Base-by-base conservation (phyloP, 2,329 filamentous ascomycete species). In the Pseudonectria buxi region DNA sequence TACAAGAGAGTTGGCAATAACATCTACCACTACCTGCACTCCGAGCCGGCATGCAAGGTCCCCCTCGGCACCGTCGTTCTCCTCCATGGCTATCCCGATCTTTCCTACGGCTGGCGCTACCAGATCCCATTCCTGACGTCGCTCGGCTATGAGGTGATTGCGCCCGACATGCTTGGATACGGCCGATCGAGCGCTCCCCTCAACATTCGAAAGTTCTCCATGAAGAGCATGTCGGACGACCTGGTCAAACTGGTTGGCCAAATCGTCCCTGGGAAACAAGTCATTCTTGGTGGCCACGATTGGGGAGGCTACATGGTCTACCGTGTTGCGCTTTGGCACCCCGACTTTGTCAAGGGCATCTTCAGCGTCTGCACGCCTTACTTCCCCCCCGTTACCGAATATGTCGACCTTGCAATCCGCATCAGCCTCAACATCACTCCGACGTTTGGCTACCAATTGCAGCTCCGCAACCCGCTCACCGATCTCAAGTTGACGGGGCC, bases 281-380 rank as follows among this genome's bases (percentile, higher is more conserved):
- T 90, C 50, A 79, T 92, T 32, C 68, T 94, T 6, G 84, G 85
- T 28, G 86, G 85, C 7, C 86, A 94, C 62, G 86, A 92, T 61
- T 90, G 86, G 83, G 86, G 86, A 55, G 85, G 81, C 46, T 68
- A 70, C 3, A 67, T 86, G 7, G 78, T 81, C 32, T 88, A 83
- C 65, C 76, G 84, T 33, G 65, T 83, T 32, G 77, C 80, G 5
- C 71, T 81, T 36, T 83, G 76, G 68, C 69, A 86, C 51, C 83
- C 83, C 0, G 62, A 77, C 12, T 65, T 88, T 10, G 65, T 90
- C 32, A 68, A 69, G 4, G 78, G 81, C 46, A 64, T 92, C 35
- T 86, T 90, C 63, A 74, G 73, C 39, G 64, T 92, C 40, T 86
- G 82, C 59, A 86, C 83, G 6, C 82, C 86, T 0, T 92, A 78